Base-by-base conservation (phyloP, 1,139 yeast genomes). In the Lodderomyces margitis region DNA sequence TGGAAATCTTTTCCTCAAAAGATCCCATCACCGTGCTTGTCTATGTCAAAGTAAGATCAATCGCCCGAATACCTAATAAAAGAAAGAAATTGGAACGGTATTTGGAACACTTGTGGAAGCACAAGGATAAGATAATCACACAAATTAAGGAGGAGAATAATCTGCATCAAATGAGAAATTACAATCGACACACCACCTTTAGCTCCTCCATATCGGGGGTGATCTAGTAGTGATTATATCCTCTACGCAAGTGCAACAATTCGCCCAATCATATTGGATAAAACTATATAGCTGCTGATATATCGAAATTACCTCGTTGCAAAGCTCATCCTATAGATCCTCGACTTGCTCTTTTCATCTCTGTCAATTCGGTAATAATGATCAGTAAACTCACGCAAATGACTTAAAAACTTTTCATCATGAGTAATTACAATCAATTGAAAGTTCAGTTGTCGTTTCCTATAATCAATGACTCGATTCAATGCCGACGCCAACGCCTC, bases 361-460 rank as follows among this genome's bases (percentile, higher is more conserved):
- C 98, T 74, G 49, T 78, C 78, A 15, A 92, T 83, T 48, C 87
- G 75, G 62, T 83, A 92, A 61, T 87, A 94, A 56, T 85, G 89
- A 59, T 88, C 96, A n/a, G 96, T 83, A 58, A 87, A 89, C 0
- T 97, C 97, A 58, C 83, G 81, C 81, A 92, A 89, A 57, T 83
- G 85, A 40, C 81, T 75, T 56, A 92, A 68, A 56, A 92, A 92
- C 53, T 86, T 85, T 61, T 92, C 97, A 64, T 92, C 99, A 57
- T 92, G 98, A 0, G 98, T 92, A 52, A 92, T 92, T 4, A 92
- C 94, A 54, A 92, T 89, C 43, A 92, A 70, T 63, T 94, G 98
- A 68, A 94, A 94, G 59, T 94, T 94, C 57, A 77, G 78, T 59
- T 94, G 98, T 36, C 70, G 72, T 44, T 79, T 77, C 49, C 99